These are phyloP conservation scores for Smittium mucronatum DNA, from an alignment of 371 early-diverging fungal genomes.

Conservation along the genomic window DNA sequence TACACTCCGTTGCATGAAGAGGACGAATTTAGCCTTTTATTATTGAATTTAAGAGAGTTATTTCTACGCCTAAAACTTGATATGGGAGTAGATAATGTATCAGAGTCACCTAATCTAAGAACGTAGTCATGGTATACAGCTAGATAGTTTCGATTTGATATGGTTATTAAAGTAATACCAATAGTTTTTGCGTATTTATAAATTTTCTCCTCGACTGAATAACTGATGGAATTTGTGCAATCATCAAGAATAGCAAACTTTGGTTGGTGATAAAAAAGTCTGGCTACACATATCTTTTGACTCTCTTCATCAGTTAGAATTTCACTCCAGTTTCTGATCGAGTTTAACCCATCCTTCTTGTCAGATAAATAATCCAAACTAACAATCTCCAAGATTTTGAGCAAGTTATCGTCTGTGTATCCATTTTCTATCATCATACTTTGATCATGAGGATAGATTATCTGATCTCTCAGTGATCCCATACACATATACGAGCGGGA, in stretches of 20 bases:
- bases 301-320: conserved; percentile 72
- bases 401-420: conserved; percentile 45
- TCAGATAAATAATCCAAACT: conserved; percentile 56
- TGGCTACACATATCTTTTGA: conserved; percentile 56
- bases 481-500: conserved; percentile 86
- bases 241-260: conserved; percentile 79
- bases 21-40: conserved; percentile 77
- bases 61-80: conserved; percentile 65
- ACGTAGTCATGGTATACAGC: conserved; percentile 78
- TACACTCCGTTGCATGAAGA: conserved; percentile 81
- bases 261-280: conserved; percentile 72
- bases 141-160: conserved; percentile 68
- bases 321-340: conserved; percentile 73
- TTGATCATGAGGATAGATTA: conserved; percentile 67
- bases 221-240: conserved; percentile 73
- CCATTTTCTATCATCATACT: conserved; percentile 35
- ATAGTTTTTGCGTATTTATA: conserved; percentile 62
- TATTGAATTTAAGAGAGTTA: conserved; percentile 87
- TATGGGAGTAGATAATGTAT: conserved; percentile 66
- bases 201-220: conserved; percentile 73
- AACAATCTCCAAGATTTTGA: conserved; percentile 52
- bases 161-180: conserved; percentile 74
- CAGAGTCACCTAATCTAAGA: conserved; percentile 71
- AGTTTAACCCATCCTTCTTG: conserved; percentile 74
- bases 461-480: conserved; percentile 86